phyloP scores from a whole-genome alignment of 257 asterid genomes.

The Solanum appendiculatum region DNA sequence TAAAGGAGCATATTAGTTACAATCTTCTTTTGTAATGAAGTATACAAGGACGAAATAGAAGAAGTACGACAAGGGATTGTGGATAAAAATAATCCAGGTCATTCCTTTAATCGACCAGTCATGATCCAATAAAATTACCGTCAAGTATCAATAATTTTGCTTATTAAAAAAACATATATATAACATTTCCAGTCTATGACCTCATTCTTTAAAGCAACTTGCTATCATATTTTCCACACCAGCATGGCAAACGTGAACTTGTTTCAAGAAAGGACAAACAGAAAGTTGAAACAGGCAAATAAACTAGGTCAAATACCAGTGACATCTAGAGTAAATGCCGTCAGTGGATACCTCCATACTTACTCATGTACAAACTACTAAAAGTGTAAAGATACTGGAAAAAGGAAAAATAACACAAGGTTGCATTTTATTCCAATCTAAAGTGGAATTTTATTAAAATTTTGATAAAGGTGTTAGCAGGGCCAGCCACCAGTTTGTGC shows the following conservation, averaged over 20 bases:
- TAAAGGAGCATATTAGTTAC: neutral
- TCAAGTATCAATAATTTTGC: neutral
- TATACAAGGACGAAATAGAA: neutral
- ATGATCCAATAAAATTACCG: neutral
- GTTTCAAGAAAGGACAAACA: neutral
- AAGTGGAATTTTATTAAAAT: neutral
- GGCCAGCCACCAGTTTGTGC: neutral
- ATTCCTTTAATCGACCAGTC: neutral
- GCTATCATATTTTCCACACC: neutral
- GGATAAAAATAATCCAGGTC: neutral
- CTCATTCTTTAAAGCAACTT: neutral
- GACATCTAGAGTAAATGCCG: neutral
- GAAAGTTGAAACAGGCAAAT: neutral
- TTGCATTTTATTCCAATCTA: neutral
- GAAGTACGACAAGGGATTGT: neutral
- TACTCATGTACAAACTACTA: neutral
- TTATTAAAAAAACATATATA: neutral
- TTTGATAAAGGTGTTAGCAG: neutral
- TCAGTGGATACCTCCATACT: neutral
- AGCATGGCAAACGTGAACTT: neutral
- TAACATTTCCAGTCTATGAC: neutral
- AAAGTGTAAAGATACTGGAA: neutral
- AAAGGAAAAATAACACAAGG: neutral
- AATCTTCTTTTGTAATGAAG: neutral
- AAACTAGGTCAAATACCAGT: neutral